These are phyloP conservation scores for Linderina pennispora DNA, from an alignment of 192 early-diverging fungal species.

Conservation along the genomic window DNA sequence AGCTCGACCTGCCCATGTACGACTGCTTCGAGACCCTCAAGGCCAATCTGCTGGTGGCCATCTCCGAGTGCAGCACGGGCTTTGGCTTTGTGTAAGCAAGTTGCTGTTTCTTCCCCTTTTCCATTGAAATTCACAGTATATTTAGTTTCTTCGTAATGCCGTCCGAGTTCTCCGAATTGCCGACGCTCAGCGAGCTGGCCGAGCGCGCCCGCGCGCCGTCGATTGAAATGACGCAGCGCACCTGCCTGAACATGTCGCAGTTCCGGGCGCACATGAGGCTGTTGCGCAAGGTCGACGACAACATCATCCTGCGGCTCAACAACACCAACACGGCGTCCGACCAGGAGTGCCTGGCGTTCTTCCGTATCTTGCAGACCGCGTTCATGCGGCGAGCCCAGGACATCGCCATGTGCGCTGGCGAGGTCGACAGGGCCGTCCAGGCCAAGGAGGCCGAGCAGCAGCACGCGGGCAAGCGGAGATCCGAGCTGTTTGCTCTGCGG, in stretches of 20 bases:
- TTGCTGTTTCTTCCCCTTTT: neutral
- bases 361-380: constrained; percentile 57
- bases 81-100: constrained; percentile 73
- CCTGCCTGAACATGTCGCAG: constrained; percentile 54
- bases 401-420: constrained; percentile 62
- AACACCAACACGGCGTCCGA: constrained; percentile 60
- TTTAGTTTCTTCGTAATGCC: neutral
- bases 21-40: constrained; percentile 87
- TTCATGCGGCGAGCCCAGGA: constrained; percentile 60
- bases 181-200: constrained; percentile 27
- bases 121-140: neutral
- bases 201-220: constrained; percentile 11
- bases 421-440: constrained; percentile 32
- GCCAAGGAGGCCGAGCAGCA: constrained; percentile 1
- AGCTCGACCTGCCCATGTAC: constrained; percentile 92
- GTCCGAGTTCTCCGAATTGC: too few relatives aligned
- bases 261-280: constrained; percentile 59
- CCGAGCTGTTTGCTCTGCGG: constrained; percentile 10
- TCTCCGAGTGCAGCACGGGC: constrained; percentile 88
- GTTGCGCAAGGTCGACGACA: constrained; percentile 72
- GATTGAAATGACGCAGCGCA: constrained; percentile 34
- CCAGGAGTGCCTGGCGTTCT: constrained; percentile 56
- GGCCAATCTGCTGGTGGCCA: constrained; percentile 74
- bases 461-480: neutral
- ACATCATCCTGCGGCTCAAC: constrained; percentile 72